Base-by-base conservation (phyloP, 805 yeast species). In the Candida jianshihensis region DNA sequence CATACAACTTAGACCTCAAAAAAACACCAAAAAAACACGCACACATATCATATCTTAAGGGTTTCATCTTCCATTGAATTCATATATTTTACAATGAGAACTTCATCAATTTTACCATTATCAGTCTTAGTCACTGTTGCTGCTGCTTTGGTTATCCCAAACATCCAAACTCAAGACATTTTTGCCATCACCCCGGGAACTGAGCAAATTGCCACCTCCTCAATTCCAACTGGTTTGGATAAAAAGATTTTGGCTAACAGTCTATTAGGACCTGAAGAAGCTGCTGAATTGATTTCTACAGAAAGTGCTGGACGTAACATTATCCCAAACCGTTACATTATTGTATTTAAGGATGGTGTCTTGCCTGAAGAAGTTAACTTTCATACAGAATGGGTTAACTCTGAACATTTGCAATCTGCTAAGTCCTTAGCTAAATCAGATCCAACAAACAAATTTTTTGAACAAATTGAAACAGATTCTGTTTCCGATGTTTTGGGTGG, bases 301-400 rank as follows among this genome's bases (percentile, higher is more conserved):
- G 64, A 61, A 32, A 43, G 63, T 21, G 72, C 71, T 34, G 51
- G 56, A 11, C 58, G 66, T 35, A 70, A 73, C 39, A 46, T 71
- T 31, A 73, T 82, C 48, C 80, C 88, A 26, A 71, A 82, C 65
- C 79, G 81, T 52, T 92, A 87, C 68, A 89, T 92, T 46, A 66
- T 92, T 48, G 88, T 89, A 34, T 78, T 90, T 66, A 88, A 87
- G 67, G 73, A 75, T 37, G 74, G 66, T 36, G 67, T 78, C 24
- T 52, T 71, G 17, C 60, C 70, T 19, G 74, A 74, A 26, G 74
- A 73, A 41, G 64, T 73, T 22, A 64, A 66, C 28, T 71, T 75
- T 68, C 96, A 89, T 66, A 70, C 71, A 54, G 72, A 74, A 53
- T 71, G 82, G 78, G 73, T 85, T 42, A 61, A 70, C 21, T 67